phyloP scores from a whole-genome alignment of 495 filamentous ascomycete genomes.

The Astrothelium macrocarpum region DNA sequence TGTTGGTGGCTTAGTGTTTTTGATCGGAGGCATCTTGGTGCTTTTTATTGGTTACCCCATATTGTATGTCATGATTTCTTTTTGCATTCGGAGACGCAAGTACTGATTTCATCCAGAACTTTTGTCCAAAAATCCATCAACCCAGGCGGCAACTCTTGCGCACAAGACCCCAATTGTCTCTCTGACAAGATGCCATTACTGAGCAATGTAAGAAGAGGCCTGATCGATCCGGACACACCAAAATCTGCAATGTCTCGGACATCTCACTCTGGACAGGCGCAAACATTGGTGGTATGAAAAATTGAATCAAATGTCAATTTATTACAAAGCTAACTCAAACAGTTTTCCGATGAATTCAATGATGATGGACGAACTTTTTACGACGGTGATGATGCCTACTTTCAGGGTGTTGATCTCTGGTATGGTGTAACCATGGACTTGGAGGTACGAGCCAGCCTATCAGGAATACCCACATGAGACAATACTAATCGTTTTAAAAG shows the following conservation, averaged over 20 bases:
- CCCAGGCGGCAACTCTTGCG: constrained; percentile 27
- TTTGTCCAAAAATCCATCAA: constrained; percentile 41
- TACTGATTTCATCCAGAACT: constrained; percentile 35
- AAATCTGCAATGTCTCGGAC: constrained; percentile 47
- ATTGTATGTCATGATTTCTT: constrained; percentile 46
- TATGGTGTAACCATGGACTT: constrained; percentile 70
- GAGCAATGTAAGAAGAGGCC: constrained; percentile 47
- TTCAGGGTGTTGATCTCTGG: constrained; percentile 64
- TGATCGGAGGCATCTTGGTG: constrained; percentile 53
- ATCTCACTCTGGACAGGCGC: constrained; percentile 47
- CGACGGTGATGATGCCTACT: constrained; percentile 63
- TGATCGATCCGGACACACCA: constrained; percentile 69
- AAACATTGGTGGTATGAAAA: constrained; percentile 54
- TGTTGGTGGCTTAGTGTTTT: constrained; percentile 52
- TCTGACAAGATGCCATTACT: constrained; percentile 45
- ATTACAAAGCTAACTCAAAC: constrained; percentile 3
- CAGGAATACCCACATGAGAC: not conserved
- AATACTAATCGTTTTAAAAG: constrained; percentile 22
- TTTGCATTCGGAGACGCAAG: constrained; percentile 46
- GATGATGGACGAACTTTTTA: constrained; percentile 62
- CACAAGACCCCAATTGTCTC: constrained; percentile 46
- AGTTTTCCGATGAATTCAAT: constrained; percentile 78
- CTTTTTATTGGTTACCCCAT: constrained; percentile 69
- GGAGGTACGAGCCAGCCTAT: constrained; percentile 38
- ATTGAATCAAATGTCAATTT: not conserved